A percentile compares a stretch with the other conserved stretches of the same genome.
phyloP scores from a whole-genome alignment of 2,329 filamentous ascomycete species.

The Botrytis deweyae region DNA sequence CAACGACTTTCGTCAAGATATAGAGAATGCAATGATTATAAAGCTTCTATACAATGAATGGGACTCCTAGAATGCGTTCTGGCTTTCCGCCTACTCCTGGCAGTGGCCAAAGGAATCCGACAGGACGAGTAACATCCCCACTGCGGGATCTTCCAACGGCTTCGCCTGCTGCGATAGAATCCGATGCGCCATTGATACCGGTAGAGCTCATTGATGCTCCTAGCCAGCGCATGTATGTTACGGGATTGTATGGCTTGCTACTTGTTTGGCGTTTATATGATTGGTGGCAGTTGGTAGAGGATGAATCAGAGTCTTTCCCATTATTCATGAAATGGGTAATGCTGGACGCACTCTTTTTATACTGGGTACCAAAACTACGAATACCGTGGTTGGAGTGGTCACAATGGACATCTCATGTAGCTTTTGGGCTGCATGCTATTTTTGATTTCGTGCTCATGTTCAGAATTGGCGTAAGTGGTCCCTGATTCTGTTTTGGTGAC shows the following conservation, averaged over 20 bases:
- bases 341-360: constrained; percentile 83
- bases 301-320: constrained; percentile 83
- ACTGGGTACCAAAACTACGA: constrained; percentile 78
- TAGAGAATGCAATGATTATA: constrained; percentile 40
- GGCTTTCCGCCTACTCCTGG: constrained; percentile 76
- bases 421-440: constrained; percentile 70
- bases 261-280: constrained; percentile 86
- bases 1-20: constrained; percentile 43
- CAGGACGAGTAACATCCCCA: constrained; percentile 31
- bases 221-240: constrained; percentile 83
- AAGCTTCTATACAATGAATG: constrained; percentile 50
- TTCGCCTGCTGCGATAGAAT: constrained; percentile 24
- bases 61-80: constrained; percentile 78
- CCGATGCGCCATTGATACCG: constrained; percentile 68
- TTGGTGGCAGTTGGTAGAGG: constrained; percentile 73
- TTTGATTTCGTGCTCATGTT: constrained; percentile 91
- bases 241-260: constrained; percentile 73
- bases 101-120: constrained; percentile 43
- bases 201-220: constrained; percentile 82
- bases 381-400: constrained; percentile 98
- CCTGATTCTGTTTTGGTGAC: background rate
- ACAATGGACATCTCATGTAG: constrained; percentile 57
- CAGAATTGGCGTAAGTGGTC: constrained; percentile 66
- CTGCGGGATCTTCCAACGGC: constrained; percentile 34
- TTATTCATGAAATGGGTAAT: constrained; percentile 91